phyloP scores from a whole-genome alignment of 2,329 filamentous ascomycete genomes.

The Claviceps purpurea region DNA sequence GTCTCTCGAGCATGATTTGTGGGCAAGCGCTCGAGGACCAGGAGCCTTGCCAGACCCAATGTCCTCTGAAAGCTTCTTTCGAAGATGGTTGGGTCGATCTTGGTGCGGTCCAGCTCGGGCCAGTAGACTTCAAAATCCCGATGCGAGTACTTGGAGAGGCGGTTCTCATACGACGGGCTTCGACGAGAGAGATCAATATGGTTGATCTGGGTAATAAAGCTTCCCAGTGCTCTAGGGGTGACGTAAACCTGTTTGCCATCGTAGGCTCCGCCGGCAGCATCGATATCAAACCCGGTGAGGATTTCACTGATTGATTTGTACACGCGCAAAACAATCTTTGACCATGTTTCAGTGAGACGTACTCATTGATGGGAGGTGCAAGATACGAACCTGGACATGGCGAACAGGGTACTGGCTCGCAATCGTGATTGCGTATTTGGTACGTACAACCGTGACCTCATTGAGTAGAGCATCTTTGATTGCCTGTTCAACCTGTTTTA shows the following conservation, averaged over 20 bases:
- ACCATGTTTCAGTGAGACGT: neutral
- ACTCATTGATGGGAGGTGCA: neutral
- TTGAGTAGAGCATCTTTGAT: constrained; percentile 64
- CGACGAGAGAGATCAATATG: constrained; percentile 66
- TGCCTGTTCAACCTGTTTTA: constrained; percentile 64
- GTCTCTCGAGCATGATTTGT: constrained; percentile 51
- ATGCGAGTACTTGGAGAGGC: constrained; percentile 73
- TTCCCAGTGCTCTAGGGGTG: constrained; percentile 61
- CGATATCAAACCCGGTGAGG: constrained; percentile 77
- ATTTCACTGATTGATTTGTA: constrained; percentile 79
- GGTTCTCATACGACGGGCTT: constrained; percentile 78
- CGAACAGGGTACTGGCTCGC: constrained; percentile 71
- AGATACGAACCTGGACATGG: constrained; percentile 47
- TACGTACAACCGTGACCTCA: constrained; percentile 74
- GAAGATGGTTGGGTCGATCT: constrained; percentile 74
- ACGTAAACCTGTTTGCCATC: constrained; percentile 67
- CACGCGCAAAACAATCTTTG: constrained; percentile 65
- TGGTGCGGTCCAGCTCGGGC: constrained; percentile 58
- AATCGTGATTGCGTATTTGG: constrained; percentile 80
- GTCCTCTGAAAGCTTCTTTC: constrained; percentile 68
- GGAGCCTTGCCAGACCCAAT: constrained; percentile 61
- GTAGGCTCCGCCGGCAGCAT: constrained; percentile 70
- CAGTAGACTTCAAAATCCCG: constrained; percentile 77
- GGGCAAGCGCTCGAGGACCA: constrained; percentile 69
- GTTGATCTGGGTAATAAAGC: constrained; percentile 74